phyloP scores from a whole-genome alignment of 2,329 filamentous ascomycete genomes.

The Thermochaetoides dissita region DNA sequence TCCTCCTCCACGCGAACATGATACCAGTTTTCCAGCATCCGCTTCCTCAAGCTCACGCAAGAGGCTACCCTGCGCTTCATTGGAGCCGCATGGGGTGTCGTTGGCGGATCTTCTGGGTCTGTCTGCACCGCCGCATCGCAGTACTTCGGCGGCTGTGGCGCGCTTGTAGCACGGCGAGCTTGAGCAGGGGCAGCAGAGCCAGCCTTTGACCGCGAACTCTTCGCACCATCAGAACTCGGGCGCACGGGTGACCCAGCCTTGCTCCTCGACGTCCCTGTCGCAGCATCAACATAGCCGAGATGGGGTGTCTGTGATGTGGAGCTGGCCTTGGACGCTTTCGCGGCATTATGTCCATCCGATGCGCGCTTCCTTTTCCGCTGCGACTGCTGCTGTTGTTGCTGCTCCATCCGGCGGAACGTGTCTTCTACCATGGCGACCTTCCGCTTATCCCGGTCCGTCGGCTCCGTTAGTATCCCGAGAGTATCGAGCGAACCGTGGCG shows the following conservation, averaged over 20 bases:
- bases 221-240: conserved; percentile 7
- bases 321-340: conserved; percentile 17
- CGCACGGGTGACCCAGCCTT: conserved; percentile 36
- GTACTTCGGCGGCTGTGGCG: conserved; percentile 30
- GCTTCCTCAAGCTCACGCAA: conserved; percentile 35
- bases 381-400: conserved; percentile 26
- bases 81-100: conserved; percentile 17
- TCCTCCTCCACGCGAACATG: conserved; percentile 28
- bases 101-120: conserved; percentile 28
- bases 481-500: conserved; percentile 47
- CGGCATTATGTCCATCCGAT: conserved; percentile 35
- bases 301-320: conserved; percentile 13
- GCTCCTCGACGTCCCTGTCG: conserved; percentile 32
- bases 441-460: conserved; percentile 52
- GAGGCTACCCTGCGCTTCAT: conserved; percentile 37
- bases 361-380: conserved; percentile 48
- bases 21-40: conserved; percentile 35
- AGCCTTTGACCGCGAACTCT: conserved; percentile 2
- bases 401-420: conserved; percentile 48
- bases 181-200: conserved; percentile 17
- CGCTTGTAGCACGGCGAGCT: conserved; percentile 26
- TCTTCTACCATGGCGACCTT: conserved; percentile 54
- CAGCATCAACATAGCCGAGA: conserved; percentile 35
- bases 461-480: conserved; percentile 46
- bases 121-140: conserved; percentile 40